A percentile compares a stretch with the other conserved stretches of the same genome.
Evolutionary conservation across 805 yeast species (phyloP).

Genomic region (Pichia nanzhaoensis): DNA sequence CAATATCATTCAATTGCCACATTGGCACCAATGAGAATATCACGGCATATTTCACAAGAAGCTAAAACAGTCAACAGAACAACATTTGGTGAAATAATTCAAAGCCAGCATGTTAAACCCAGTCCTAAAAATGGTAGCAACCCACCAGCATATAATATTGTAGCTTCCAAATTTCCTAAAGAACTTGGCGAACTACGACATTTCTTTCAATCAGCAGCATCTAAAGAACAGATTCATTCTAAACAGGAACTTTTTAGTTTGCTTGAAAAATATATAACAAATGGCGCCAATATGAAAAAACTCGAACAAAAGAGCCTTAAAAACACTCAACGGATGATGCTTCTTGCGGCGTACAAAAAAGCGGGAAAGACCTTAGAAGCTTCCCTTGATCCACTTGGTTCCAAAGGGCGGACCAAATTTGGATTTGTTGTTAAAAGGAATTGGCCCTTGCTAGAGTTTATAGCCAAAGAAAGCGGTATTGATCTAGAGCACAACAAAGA

Average conservation of each 20-base stretch:
- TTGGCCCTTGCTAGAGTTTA: slow-evolving; percentile 13
- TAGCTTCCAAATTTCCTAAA: slow-evolving; percentile 15
- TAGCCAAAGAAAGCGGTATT: slow-evolving; percentile 4
- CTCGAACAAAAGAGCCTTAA: neutral
- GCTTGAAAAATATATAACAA: slow-evolving; percentile 7
- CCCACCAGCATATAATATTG: slow-evolving; percentile 23
- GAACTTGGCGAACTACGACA: slow-evolving; percentile 17
- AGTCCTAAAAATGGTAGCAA: neutral
- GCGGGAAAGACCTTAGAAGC: neutral
- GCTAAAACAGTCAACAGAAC: neutral
- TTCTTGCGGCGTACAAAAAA: slow-evolving; percentile 6
- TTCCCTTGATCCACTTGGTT: neutral
- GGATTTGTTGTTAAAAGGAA: slow-evolving; percentile 18
- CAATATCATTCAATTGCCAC: too few relatives aligned
- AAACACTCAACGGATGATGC: slow-evolving; percentile 1
- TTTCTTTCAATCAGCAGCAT: slow-evolving; percentile 6
- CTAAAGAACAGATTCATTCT: neutral
- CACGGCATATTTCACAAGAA: neutral
- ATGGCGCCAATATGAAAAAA: neutral
- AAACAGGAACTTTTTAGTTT: slow-evolving; percentile 6
- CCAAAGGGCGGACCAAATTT: slow-evolving; percentile 1
- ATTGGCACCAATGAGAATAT: neutral
- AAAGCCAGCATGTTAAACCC: neutral
- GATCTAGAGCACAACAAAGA: neutral
- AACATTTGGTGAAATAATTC: slow-evolving; percentile 14